These are phyloP conservation scores for Solanum appendiculatum DNA, from an alignment of 257 asterid species.

Conservation along the genomic window DNA sequence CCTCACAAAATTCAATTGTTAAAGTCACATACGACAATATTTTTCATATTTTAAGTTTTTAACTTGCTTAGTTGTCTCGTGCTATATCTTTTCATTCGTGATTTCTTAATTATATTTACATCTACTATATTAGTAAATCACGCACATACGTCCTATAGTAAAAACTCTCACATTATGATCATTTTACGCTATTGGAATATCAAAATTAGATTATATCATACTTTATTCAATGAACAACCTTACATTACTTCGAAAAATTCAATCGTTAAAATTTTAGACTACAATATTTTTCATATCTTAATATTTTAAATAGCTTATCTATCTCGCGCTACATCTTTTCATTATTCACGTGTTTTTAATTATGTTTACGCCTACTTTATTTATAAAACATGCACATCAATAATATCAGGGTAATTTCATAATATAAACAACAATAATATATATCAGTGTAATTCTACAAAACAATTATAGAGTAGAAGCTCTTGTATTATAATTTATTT, in stretches of 20 bases:
- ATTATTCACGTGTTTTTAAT: not conserved
- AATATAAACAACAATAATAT: not conserved
- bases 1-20: not conserved
- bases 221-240: not conserved
- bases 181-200: not conserved
- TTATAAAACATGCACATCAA: not conserved
- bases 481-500: not conserved
- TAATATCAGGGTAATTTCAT: not conserved
- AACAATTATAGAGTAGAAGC: not conserved
- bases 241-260: not conserved
- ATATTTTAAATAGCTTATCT: not conserved
- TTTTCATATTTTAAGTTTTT: not conserved
- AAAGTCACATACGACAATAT: not conserved
- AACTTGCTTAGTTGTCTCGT: not conserved
- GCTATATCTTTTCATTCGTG: not conserved
- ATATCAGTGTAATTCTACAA: not conserved
- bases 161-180: not conserved
- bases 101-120: not conserved
- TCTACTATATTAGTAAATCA: not conserved
- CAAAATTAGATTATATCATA: not conserved
- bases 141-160: fast-evolving
- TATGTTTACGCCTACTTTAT: not conserved
- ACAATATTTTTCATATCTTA: not conserved
- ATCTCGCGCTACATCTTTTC: not conserved
- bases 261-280: not conserved